These are phyloP conservation scores for Filosporella fistucella DNA, from an alignment of 495 filamentous ascomycete genomes.

Conservation along the genomic window DNA sequence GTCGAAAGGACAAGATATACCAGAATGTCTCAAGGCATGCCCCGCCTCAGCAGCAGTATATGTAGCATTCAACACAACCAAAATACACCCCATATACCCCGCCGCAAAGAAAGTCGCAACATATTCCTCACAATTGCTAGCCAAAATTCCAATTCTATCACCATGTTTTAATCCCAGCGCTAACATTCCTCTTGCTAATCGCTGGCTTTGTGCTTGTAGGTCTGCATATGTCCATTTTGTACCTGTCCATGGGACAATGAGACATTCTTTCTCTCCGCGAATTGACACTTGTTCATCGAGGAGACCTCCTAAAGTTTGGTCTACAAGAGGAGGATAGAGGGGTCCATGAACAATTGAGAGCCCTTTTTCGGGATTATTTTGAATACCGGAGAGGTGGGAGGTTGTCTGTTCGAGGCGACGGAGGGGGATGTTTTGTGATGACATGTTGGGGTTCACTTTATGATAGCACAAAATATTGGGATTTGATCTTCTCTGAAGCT, in stretches of 20 bases:
- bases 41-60: conserved; percentile 61
- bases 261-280: background rate
- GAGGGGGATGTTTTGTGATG: too few relatives aligned
- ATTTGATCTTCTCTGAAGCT: too few relatives aligned
- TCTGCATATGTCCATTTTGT: conserved; percentile 47
- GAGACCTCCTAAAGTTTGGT: background rate
- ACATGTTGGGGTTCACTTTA: too few relatives aligned
- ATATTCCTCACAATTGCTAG: conserved; percentile 68
- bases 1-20: conserved; percentile 6
- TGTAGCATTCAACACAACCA: conserved; percentile 69
- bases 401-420: too few relatives aligned
- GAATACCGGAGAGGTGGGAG: too few relatives aligned
- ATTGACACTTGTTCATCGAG: background rate
- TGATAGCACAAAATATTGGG: too few relatives aligned
- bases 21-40: conserved; percentile 59
- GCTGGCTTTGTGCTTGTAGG: conserved; percentile 54
- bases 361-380: too few relatives aligned
- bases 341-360: background rate
- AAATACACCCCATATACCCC: conserved; percentile 57
- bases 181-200: conserved; percentile 53
- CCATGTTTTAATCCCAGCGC: conserved; percentile 56
- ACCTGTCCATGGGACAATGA: background rate
- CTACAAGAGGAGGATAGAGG: background rate
- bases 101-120: conserved; percentile 65
- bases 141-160: conserved; percentile 65